Evolutionary conservation across 305 asterid genomes (phyloP), one percentile per base, ranked within the genome.

Genomic region (Andrographis paniculata): DNA sequence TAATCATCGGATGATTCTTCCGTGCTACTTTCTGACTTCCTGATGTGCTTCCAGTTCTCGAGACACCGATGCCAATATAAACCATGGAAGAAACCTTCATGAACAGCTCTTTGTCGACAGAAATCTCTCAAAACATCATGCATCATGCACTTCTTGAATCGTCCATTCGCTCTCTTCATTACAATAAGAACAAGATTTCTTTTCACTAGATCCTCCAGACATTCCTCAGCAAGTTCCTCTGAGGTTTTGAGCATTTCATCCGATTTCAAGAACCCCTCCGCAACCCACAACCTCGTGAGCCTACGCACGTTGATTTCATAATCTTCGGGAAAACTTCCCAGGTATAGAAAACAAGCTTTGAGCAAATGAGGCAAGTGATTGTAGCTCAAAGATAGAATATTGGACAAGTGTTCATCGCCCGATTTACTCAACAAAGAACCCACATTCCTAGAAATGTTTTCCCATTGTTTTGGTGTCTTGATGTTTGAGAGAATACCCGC

Each of bases 261-360:
- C 12, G 12, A 33, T 1, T 51, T 48, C 35, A 63, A 7, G 39
- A 68, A 63, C 28, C 60, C 64, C 49, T 68, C 74, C 9, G 67
- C 70, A 50, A 68, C 45, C 67, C 70, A 68, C 38, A 62, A 50
- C 6, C 42, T 35, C 21, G 9, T 53, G 21, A 68, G 49, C 14
- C 42, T 54, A 27, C 48, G 42, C 14, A 60, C 62, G 5, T 57
- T 27, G 17, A 60, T 64, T 9, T 56, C 53, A 35, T 4, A 17
- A 27, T 60, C 53, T 56, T 69, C 68, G 0, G 62, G 64, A n/a
- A 60, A 69, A 37, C 47, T 55, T 48, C 71, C 71, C 42, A 60
- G 43, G 44, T 64, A 69, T 20, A 69, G 55, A 53, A 69, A 60
- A 33, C 71, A 64, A 3, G 60, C 61, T 45, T 56, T 69, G 13